These are phyloP conservation scores for Meyerozyma sp. DNA, from an alignment of 1,139 yeast genomes.

Conservation along the genomic window DNA sequence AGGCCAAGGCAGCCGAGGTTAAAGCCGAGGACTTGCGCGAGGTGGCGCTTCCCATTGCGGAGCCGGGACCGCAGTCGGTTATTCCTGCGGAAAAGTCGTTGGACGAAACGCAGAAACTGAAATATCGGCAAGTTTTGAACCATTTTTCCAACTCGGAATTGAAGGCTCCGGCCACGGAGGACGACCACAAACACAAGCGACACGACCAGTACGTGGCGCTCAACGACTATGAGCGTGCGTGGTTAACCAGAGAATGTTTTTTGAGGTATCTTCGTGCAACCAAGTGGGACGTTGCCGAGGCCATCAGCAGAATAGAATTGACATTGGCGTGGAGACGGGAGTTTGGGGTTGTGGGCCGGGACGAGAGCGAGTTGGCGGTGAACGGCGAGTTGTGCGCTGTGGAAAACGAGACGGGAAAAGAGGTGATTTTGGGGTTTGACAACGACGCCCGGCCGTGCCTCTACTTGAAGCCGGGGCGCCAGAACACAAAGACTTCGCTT, in stretches of 20 bases:
- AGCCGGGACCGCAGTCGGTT: background rate
- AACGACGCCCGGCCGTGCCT: slow-evolving; percentile 45
- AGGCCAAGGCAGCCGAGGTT: background rate
- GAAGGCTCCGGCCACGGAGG: slow-evolving; percentile 21
- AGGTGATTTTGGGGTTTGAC: slow-evolving; percentile 43
- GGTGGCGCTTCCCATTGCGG: background rate
- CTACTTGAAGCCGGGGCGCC: slow-evolving; percentile 45
- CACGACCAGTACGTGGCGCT: slow-evolving; percentile 3
- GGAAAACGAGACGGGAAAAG: slow-evolving; percentile 46
- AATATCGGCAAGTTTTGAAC: slow-evolving; percentile 12
- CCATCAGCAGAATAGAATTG: slow-evolving; percentile 36
- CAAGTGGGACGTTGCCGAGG: slow-evolving; percentile 37
- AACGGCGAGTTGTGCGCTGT: slow-evolving; percentile 26
- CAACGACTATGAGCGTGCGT: slow-evolving; percentile 27
- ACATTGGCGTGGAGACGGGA: slow-evolving; percentile 47
- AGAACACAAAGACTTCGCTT: slow-evolving; percentile 39
- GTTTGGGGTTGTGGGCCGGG: slow-evolving; percentile 32
- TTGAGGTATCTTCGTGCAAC: slow-evolving; percentile 44
- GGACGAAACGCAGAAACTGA: slow-evolving; percentile 17
- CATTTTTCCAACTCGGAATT: slow-evolving; percentile 29
- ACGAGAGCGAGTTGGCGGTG: slow-evolving; percentile 29
- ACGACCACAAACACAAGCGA: slow-evolving; percentile 4
- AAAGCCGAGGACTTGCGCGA: background rate
- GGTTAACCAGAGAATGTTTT: slow-evolving; percentile 46
- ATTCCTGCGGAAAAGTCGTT: slow-evolving; percentile 38